These are phyloP conservation scores for Amanita molliuscula DNA, from an alignment of 768 basidiomycete species.

Conservation along the genomic window DNA sequence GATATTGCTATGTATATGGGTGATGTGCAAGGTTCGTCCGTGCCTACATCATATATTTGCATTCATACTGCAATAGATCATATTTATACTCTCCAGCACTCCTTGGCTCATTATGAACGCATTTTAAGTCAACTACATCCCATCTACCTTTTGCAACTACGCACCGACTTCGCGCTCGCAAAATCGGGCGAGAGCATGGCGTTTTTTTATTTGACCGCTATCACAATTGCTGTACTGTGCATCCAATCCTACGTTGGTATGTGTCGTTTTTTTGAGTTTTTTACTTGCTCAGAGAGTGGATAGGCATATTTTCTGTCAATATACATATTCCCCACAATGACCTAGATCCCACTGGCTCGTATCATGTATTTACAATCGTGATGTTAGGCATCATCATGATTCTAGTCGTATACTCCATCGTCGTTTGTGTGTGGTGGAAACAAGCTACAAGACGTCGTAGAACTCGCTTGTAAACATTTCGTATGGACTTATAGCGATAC, in stretches of 20 bases:
- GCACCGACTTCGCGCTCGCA: constrained; percentile 45
- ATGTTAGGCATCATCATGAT: constrained; percentile 35
- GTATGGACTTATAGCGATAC: neutral
- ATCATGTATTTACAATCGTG: constrained; percentile 47
- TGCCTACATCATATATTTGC: constrained; percentile 5
- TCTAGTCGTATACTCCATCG: constrained; percentile 27
- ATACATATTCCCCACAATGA: constrained; percentile 48
- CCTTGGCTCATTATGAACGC: constrained; percentile 78
- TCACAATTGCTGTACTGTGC: constrained; percentile 58
- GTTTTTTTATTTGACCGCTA: constrained; percentile 53
- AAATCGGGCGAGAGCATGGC: constrained; percentile 57
- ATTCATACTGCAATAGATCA: constrained; percentile 48
- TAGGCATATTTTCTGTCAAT: constrained; percentile 67
- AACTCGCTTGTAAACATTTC: constrained; percentile 10
- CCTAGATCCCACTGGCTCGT: constrained; percentile 22
- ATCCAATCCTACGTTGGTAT: constrained; percentile 51
- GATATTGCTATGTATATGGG: constrained; percentile 85
- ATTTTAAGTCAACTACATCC: constrained; percentile 85
- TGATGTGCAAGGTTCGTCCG: constrained; percentile 70
- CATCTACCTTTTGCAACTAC: constrained; percentile 71
- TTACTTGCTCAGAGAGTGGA: neutral
- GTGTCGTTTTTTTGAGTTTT: constrained; percentile 9
- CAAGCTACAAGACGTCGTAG: constrained; percentile 33
- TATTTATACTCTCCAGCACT: constrained; percentile 78
- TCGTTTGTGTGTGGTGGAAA: constrained; percentile 60